Evolutionary conservation across 768 basidiomycete genomes (phyloP).

Genomic region (Tylopilus intermedius): DNA sequence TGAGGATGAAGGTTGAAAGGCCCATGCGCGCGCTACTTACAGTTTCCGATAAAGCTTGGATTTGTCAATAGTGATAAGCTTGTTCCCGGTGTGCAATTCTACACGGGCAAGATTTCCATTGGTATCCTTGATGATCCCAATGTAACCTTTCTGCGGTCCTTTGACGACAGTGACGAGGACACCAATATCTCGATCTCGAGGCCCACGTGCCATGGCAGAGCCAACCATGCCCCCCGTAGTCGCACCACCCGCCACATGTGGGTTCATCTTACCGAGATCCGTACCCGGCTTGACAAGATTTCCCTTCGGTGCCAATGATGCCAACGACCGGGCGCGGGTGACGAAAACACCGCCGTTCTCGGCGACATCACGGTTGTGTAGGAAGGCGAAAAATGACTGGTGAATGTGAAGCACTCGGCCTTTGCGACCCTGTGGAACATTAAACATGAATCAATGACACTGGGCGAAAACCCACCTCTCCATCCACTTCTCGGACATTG

Average conservation of each 20-base stretch:
- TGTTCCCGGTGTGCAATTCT: conserved; percentile 86
- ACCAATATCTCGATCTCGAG: conserved; percentile 80
- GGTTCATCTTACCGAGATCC: conserved; percentile 92
- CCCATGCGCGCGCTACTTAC: conserved; percentile 41
- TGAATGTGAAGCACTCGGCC: conserved; percentile 91
- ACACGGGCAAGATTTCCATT: conserved; percentile 84
- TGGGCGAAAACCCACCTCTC: conserved; percentile 54
- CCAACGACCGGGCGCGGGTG: conserved; percentile 75
- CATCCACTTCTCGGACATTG: conserved; percentile 87
- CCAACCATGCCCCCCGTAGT: conserved; percentile 73
- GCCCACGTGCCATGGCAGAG: conserved; percentile 76
- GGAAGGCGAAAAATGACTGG: conserved; percentile 89
- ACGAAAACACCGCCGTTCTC: conserved; percentile 97
- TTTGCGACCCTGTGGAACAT: conserved; percentile 57
- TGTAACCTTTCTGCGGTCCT: conserved; percentile 86
- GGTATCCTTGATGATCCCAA: conserved; percentile 91
- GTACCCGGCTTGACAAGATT: conserved; percentile 58
- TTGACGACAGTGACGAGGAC: conserved; percentile 73
- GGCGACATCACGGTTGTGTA: conserved; percentile 84
- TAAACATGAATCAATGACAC: neutral
- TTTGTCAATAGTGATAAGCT: conserved; percentile 83
- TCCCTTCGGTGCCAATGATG: conserved; percentile 83
- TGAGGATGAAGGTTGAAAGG: conserved; percentile 4
- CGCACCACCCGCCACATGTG: conserved; percentile 53
- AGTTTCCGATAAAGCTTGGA: conserved; percentile 66